A percentile compares a stretch with the other conserved stretches of the same genome.
These are phyloP conservation scores for Neohortaea acidophila DNA, from an alignment of 495 filamentous ascomycete species.

Conservation along the genomic window DNA sequence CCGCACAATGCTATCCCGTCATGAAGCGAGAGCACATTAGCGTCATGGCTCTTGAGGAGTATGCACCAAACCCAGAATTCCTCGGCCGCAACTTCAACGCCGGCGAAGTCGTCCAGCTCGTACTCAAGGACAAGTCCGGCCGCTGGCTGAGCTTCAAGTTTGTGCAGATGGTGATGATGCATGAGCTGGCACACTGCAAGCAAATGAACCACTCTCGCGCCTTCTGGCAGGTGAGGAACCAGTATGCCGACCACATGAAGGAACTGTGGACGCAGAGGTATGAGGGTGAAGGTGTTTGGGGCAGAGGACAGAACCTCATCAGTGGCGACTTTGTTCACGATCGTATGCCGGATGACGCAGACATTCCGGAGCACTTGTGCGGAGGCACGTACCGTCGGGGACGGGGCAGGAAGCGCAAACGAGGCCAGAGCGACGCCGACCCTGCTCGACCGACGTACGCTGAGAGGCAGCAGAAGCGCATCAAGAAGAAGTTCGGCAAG, in stretches of 20 bases:
- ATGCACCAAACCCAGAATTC: slow-evolving; percentile 58
- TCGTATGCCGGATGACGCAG: slow-evolving; percentile 33
- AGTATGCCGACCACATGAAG: slow-evolving; percentile 48
- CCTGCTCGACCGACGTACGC: slow-evolving; percentile 40
- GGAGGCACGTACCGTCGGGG: slow-evolving; percentile 51
- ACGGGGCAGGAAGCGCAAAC: slow-evolving; percentile 34
- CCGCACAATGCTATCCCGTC: slow-evolving; percentile 59
- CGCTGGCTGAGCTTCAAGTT: slow-evolving; percentile 60
- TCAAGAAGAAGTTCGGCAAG: slow-evolving; percentile 59
- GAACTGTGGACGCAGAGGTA: slow-evolving; percentile 48
- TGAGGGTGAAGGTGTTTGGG: slow-evolving; percentile 67
- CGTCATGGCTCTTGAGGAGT: slow-evolving; percentile 63
- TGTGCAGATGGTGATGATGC: slow-evolving; percentile 81
- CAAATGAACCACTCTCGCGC: slow-evolving; percentile 66
- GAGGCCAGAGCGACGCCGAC: slow-evolving; percentile 21
- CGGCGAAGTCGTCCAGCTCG: slow-evolving; percentile 68
- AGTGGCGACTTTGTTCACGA: slow-evolving; percentile 43
- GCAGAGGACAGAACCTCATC: slow-evolving; percentile 42
- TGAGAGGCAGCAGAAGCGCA: slow-evolving; percentile 46
- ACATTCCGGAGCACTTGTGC: slow-evolving; percentile 49
- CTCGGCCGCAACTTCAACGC: slow-evolving; percentile 69
- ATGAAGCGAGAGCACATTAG: slow-evolving; percentile 54
- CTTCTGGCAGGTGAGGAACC: slow-evolving; percentile 60
- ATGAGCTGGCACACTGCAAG: slow-evolving; percentile 60
- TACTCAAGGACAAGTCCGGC: slow-evolving; percentile 45